These are phyloP conservation scores for Chytriomyces sp. DNA, from an alignment of 192 early-diverging fungal genomes.

Conservation along the genomic window DNA sequence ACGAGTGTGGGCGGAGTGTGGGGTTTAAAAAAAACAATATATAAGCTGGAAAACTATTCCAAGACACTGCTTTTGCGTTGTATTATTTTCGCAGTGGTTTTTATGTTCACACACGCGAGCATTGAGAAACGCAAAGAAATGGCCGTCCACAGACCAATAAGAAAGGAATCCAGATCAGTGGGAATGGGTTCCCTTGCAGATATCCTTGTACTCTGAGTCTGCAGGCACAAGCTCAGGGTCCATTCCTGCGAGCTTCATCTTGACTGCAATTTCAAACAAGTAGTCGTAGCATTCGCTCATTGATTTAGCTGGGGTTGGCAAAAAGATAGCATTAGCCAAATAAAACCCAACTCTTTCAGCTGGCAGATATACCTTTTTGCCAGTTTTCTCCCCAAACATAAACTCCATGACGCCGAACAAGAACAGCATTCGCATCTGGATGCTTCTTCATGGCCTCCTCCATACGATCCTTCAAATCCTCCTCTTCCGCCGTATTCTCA, in stretches of 20 bases:
- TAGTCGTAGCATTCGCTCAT: conserved; percentile 99
- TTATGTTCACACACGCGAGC: too few relatives aligned
- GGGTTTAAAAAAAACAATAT: too few relatives aligned
- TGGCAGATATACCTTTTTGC: conserved; percentile 71
- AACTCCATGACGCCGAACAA: conserved; percentile 91
- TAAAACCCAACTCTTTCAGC: not conserved
- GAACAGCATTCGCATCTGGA: conserved; percentile 90
- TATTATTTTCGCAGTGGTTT: too few relatives aligned
- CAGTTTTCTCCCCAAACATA: conserved; percentile 97
- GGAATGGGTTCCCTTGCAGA: conserved; percentile 21
- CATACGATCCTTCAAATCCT: conserved; percentile 88
- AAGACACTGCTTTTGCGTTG: too few relatives aligned
- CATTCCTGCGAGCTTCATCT: conserved; percentile 85
- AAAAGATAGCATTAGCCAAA: not conserved
- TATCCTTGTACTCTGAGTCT: conserved; percentile 51
- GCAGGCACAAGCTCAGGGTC: conserved; percentile 68
- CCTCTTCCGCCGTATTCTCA: conserved; percentile 94
- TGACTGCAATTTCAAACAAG: conserved; percentile 94
- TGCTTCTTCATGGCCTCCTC: conserved; percentile 81
- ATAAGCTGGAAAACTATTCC: too few relatives aligned
- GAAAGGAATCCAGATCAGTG: not conserved
- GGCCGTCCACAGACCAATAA: too few relatives aligned
- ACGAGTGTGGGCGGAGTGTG: too few relatives aligned
- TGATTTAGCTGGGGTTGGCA: conserved; percentile 72
- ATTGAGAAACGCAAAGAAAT: too few relatives aligned